Base-by-base conservation (phyloP, 306 rosid species). In the Citrullus amarus region DNA sequence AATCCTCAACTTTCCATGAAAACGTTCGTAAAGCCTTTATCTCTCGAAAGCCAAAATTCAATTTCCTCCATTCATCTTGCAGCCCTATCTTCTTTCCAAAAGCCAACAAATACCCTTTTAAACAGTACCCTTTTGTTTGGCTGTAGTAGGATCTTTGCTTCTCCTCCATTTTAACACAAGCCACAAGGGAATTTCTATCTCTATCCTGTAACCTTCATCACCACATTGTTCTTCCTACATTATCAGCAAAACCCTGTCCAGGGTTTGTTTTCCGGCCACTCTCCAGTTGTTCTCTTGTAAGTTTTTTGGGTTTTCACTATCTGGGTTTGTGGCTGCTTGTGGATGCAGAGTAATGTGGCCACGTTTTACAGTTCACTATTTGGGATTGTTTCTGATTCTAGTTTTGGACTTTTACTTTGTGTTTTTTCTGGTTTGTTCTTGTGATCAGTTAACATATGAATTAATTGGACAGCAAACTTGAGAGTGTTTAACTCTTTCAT, bases 21-120 rank as follows among this genome's bases (percentile, higher is more conserved):
- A 15, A 13, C 39, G 39, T 68, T 39, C 6, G 6, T 22, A n/a
- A 65, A 36, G 56, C 18, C 50, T 61, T 79, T 80, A 82, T 86
- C 85, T 87, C 83, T 85, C 83, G 43, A 51, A 30, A 28, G 5
- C 61, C 28, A 73, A 9, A 82, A 79, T 59, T 85, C 18, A 82
- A 28, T 91, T 85, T 89, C 96, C 88, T 87, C 95, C 98, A 89
- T 94, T 76, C 90, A 81, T 63, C 56, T n/a, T 79, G 69, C 62
- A 79, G 80, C 91, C 91, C 96, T 91, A 91, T 95, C 97, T 80
- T 70, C 83, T 86, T 78, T 78, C 84, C 84, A 91, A 91, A 84
- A 86, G 95, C 89, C 96, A 89, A 85, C 68, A 77, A 22, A 70
- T 6, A n/a, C 28, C 46, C 77, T 14, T 66, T 34, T 54, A 34